A percentile compares a stretch with the other conserved stretches of the same genome.
Evolutionary conservation across 2,329 filamentous ascomycete species (phyloP).

Genomic region (Penicillium sp.): DNA sequence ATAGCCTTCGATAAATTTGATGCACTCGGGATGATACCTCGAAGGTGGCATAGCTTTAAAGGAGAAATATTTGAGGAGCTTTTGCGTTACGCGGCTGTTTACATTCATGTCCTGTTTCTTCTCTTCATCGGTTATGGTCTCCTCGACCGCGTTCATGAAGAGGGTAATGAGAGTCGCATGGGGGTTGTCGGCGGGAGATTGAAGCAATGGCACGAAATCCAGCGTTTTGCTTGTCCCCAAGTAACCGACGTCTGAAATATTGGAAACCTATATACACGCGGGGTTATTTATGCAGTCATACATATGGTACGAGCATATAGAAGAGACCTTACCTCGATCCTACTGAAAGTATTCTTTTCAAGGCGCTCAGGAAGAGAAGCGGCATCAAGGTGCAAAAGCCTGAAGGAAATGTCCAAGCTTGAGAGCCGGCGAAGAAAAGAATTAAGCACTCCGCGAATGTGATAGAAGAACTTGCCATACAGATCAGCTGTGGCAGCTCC

Average conservation of each 20-base stretch:
- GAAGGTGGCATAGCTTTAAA: background rate
- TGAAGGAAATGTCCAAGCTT: conserved; percentile 21
- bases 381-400: conserved; percentile 26
- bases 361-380: conserved; percentile 19
- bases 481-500: conserved; percentile 24
- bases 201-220: conserved; percentile 30
- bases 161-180: conserved; percentile 41
- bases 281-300: too few species aligned
- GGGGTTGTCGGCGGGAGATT: conserved; percentile 29
- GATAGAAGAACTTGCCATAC: conserved; percentile 38
- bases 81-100: too few species aligned
- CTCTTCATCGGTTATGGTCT: conserved; percentile 6
- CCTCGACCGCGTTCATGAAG: conserved; percentile 36
- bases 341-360: conserved; percentile 24
- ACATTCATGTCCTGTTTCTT: background rate
- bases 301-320: too few species aligned
- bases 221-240: conserved; percentile 27
- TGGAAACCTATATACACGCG: conserved; percentile 39
- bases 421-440: conserved; percentile 28
- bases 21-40: background rate
- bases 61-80: conserved; percentile 13
- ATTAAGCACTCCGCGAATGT: conserved; percentile 27
- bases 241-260: conserved; percentile 37
- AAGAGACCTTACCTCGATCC: conserved; percentile 43
- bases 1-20: background rate